Evolutionary conservation across 495 filamentous ascomycete genomes (phyloP).

Genomic region (Aspergillus egyptiacus): DNA sequence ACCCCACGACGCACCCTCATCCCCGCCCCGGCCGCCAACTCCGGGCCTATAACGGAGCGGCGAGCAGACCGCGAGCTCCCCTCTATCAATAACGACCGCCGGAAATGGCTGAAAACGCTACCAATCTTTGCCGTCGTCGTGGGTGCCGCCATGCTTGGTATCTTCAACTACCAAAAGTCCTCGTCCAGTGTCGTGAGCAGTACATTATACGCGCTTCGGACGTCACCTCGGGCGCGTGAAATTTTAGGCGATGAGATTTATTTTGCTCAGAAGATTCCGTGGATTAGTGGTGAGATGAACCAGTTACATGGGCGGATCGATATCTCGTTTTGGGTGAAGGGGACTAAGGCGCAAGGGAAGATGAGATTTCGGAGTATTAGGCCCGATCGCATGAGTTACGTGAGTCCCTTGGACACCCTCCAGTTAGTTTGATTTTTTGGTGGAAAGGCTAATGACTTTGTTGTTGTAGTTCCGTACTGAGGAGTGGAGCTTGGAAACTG

Average conservation of each 20-base stretch:
- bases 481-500: slow-evolving; percentile 68
- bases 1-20: slow-evolving; percentile 41
- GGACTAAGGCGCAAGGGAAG: slow-evolving; percentile 61
- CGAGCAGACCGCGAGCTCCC: slow-evolving; percentile 78
- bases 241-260: slow-evolving; percentile 88
- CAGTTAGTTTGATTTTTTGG: not conserved
- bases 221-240: slow-evolving; percentile 63
- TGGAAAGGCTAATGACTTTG: not conserved
- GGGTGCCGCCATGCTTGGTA: slow-evolving; percentile 62
- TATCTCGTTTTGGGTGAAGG: slow-evolving; percentile 82
- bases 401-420: slow-evolving; percentile 32
- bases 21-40: slow-evolving; percentile 40
- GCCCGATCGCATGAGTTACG: slow-evolving; percentile 63
- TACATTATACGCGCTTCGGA: slow-evolving; percentile 86
- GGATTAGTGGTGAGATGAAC: slow-evolving; percentile 91
- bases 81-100: slow-evolving; percentile 25
- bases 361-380: slow-evolving; percentile 79
- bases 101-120: slow-evolving; percentile 46
- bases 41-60: slow-evolving; percentile 71
- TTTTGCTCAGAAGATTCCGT: slow-evolving; percentile 79
- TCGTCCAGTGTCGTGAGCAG: slow-evolving; percentile 75
- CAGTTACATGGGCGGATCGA: slow-evolving; percentile 88
- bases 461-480: slow-evolving; percentile 58
- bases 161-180: slow-evolving; percentile 98
- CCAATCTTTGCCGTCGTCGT: slow-evolving; percentile 57